Evolutionary conservation across 257 asterid genomes (phyloP), one percentile per base, ranked within the genome.

Genomic region (Fraxinus excelsior): DNA sequence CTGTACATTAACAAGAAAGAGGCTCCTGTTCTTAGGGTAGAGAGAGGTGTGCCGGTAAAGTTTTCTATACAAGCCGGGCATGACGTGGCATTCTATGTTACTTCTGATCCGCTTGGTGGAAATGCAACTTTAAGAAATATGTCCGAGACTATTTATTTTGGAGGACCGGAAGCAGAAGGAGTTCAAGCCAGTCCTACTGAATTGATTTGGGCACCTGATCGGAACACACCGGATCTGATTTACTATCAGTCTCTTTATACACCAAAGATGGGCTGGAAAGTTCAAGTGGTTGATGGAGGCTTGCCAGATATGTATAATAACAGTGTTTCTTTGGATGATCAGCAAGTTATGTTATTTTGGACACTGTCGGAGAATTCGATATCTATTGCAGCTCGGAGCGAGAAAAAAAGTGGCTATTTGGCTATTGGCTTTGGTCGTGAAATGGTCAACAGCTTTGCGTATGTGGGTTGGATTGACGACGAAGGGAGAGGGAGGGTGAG

Each of bases 221-320:
- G 99, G 71, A 96, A 96, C 80, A 96, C 98, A 0, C 99, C 98
- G 0, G 98, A 96, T 86, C 89, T 85, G 62, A 97, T 96, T 75
- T 96, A 91, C 86, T 96, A 96, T 82, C 99, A 96, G 51, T 96
- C 98, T 65, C 85, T 91, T 37, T 95, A 86, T 70, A 81, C 84
- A 0, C 94, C 88, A 40, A 95, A 95, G 84, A 95, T 95, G 99
- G 99, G 99, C 75, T 95, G 99, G 99, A 95, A 87, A 87, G 97
- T 95, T 71, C 87, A 95, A 85, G 99, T 95, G 78, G 99, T 95
- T 38, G 99, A 95, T 81, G 99, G 97, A 76, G 99, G 99, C 74
- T 83, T 96, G 81, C 90, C 97, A 5, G 99, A 96, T 86, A 96
- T 96, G 99, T 96, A 91, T 80, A 90, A 82, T 74, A 93, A 82